Conservation (phyloP, 1,139 yeast genomes). For the Saccharomycopsis hybrid region DNA sequence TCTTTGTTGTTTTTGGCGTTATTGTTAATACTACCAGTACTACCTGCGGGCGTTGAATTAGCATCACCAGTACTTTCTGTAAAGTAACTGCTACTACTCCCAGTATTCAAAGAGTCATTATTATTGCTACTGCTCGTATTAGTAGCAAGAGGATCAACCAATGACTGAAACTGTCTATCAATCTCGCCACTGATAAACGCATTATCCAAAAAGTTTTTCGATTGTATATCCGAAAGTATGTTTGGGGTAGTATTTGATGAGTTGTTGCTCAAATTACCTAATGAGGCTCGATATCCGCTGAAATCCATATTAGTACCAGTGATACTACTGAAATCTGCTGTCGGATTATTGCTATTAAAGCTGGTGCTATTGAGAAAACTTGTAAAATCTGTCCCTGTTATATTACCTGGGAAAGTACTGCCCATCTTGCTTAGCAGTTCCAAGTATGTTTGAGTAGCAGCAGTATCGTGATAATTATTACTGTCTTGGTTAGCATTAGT, state of each 20-base stretch:
- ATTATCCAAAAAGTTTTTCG: neutral
- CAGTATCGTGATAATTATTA: too few species aligned
- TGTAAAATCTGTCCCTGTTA: too few species aligned
- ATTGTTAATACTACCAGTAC: neutral
- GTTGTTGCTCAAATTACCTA: conserved; percentile 1
- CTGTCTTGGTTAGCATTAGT: too few species aligned
- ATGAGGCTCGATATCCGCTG: neutral
- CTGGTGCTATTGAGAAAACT: too few species aligned
- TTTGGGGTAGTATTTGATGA: conserved; percentile 4
- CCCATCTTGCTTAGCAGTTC: too few species aligned
- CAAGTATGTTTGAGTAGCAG: too few species aligned
- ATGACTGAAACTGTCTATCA: neutral
- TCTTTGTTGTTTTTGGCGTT: too few species aligned
- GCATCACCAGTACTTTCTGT: conserved; percentile 1
- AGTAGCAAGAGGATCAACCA: neutral
- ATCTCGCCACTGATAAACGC: neutral
- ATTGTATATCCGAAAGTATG: conserved; percentile 1
- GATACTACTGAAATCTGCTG: too few species aligned
- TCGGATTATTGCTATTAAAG: too few species aligned
- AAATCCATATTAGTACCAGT: too few species aligned
- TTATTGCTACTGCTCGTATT: neutral
- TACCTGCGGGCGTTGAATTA: conserved; percentile 1
- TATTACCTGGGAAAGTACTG: too few species aligned
- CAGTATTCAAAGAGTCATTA: neutral
- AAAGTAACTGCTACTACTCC: neutral